These are phyloP conservation scores for Cinnamomum micranthum DNA, from an alignment of 164 flowering plant species.

Conservation along the genomic window DNA sequence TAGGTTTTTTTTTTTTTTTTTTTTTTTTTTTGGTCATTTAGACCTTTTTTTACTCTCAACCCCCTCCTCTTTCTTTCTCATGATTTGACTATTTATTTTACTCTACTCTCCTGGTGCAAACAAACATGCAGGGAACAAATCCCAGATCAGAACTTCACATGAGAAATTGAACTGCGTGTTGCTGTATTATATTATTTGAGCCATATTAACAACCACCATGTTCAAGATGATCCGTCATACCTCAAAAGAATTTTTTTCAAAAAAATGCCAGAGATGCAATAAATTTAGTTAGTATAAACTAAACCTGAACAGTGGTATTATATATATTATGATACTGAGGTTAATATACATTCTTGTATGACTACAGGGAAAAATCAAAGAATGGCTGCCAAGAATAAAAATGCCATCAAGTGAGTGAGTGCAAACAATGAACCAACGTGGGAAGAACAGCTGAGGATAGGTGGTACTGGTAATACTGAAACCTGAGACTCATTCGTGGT, in stretches of 20 bases:
- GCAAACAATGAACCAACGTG: not conserved
- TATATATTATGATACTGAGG: not conserved
- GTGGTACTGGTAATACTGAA: constrained; percentile 23
- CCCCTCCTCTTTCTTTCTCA: too few relatives aligned
- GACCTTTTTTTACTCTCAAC: too few relatives aligned
- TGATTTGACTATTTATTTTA: too few relatives aligned
- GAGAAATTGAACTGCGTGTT: not conserved
- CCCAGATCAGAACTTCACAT: not conserved
- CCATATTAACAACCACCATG: not conserved
- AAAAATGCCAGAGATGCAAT: not conserved
- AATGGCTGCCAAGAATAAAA: not conserved
- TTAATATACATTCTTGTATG: not conserved
- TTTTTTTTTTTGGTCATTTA: too few relatives aligned
- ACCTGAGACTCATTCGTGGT: constrained; percentile 12
- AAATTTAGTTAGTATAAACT: not conserved
- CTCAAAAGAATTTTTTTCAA: not conserved
- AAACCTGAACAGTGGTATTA: not conserved
- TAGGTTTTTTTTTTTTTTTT: too few relatives aligned
- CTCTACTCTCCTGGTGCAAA: too few relatives aligned
- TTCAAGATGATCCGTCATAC: not conserved
- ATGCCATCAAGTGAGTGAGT: not conserved
- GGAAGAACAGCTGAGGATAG: not conserved
- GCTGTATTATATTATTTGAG: not conserved
- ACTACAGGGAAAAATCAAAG: not conserved
- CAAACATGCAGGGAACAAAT: too few relatives aligned